Evolutionary conservation across 2,329 filamentous ascomycete species (phyloP), one percentile per base, ranked within the genome.

Genomic region (Ophiostoma himal-ulmi): DNA sequence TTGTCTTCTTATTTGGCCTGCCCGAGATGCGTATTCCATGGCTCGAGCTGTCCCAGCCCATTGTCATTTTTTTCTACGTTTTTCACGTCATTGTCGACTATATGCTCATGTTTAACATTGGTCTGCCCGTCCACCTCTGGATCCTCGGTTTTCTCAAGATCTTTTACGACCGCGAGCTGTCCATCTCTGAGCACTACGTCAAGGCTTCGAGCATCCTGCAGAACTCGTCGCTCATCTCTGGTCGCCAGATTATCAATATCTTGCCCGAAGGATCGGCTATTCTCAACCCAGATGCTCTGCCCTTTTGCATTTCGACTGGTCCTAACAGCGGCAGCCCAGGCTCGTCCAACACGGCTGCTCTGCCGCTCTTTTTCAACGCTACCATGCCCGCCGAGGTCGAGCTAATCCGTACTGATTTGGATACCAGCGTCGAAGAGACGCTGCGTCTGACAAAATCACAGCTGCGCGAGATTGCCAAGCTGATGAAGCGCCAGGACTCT

Each of bases 201-300:
- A 96, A 96, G 77, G 88, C 94, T 20, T 91, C 90, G 37, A 89
- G 87, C 73, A 94, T 99, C 73, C 83, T 97, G 72, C 92, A 97
- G 78, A 97, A 98, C 78, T 87, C 92, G 41, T 97, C 94, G 30
- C 85, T 98, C 76, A 98, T 99, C 74, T 86, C 97, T 81, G 95
- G 95, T 77, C 95, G 93, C 79, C 94, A 98, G 81, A 96, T 97
- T 75, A 94, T 99, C 80, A 95, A 99, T 78, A 97, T 99, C 77
- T 83, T 99, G 70, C 95, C 95, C 1, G 95, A 99, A 83, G 96
- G 96, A 22, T 95, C 94, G 67, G 95, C 94, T 17, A 85, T 93
- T 67, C 83, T 99, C 73, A 99, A 99, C 76, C 93, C 93, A 0
- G 86, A 93, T 66, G 85, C 87, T 71, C 82, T 85, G n/a, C 86